phyloP scores from a whole-genome alignment of 139 green algal genomes.

The Zygnema circumcarinatum region DNA sequence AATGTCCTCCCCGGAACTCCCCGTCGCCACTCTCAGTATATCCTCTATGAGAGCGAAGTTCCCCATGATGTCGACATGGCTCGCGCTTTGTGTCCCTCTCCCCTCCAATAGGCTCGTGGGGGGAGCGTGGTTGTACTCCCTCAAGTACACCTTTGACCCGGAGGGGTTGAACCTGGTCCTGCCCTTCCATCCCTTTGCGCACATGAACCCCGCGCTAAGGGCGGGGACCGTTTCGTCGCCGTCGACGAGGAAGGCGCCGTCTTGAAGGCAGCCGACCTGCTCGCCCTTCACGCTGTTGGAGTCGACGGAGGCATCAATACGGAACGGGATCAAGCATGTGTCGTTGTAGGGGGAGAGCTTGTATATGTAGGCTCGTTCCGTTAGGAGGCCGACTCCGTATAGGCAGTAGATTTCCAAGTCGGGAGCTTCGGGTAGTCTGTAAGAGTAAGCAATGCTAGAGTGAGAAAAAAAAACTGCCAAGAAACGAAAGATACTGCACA shows the following conservation, averaged over 20 bases:
- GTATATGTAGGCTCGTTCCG: slow-evolving; percentile 78
- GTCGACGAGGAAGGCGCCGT: slow-evolving; percentile 36
- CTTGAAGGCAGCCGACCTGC: slow-evolving; percentile 16
- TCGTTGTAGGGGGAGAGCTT: slow-evolving; percentile 43
- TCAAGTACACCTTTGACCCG: slow-evolving; percentile 62
- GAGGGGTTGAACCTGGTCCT: slow-evolving; percentile 71
- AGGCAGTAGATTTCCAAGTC: slow-evolving; percentile 72
- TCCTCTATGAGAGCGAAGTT: slow-evolving; percentile 73
- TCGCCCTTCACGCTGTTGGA: background rate
- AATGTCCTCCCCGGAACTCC: slow-evolving; percentile 61
- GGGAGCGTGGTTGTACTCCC: slow-evolving; percentile 68
- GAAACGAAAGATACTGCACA: background rate
- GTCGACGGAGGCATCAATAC: slow-evolving; percentile 21
- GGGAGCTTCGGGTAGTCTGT: slow-evolving; percentile 70
- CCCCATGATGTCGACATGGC: slow-evolving; percentile 77
- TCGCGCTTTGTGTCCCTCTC: slow-evolving; percentile 53
- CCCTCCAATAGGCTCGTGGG: slow-evolving; percentile 66
- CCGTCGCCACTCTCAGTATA: slow-evolving; percentile 69
- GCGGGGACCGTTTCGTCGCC: slow-evolving; percentile 74
- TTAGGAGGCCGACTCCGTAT: slow-evolving; percentile 76
- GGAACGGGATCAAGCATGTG: slow-evolving; percentile 32
- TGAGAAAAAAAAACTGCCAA: background rate
- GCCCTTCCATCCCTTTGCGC: slow-evolving; percentile 63
- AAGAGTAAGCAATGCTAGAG: background rate
- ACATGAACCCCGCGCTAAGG: slow-evolving; percentile 59